phyloP scores from a whole-genome alignment of 306 rosid genomes.

The Cucumis cinereus region DNA sequence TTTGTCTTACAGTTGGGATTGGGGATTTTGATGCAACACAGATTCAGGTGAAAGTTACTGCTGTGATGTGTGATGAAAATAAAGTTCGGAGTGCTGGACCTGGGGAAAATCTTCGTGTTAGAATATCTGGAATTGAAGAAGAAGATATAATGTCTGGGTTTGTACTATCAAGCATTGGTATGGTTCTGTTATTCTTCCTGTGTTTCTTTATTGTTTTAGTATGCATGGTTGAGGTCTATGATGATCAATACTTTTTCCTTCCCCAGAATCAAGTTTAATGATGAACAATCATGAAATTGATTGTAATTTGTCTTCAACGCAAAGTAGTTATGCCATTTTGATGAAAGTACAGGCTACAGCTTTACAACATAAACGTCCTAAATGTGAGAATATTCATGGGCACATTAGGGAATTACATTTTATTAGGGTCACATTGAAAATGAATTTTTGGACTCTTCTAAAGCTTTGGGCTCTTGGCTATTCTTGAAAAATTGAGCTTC shows the following conservation, averaged over 20 bases:
- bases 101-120: conserved; percentile 91
- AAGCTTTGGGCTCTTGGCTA: neutral
- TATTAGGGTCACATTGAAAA: neutral
- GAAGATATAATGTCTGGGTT: conserved; percentile 75
- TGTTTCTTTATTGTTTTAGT: neutral
- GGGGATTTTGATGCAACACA: conserved; percentile 16
- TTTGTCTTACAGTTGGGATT: neutral
- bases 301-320: neutral
- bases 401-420: neutral
- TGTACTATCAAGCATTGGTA: conserved; percentile 75
- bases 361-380: neutral
- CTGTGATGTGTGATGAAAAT: conserved; percentile 52
- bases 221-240: neutral
- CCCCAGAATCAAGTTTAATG: neutral
- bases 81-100: conserved; percentile 80
- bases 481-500: neutral
- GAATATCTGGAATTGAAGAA: conserved; percentile 77
- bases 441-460: neutral
- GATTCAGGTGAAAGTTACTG: conserved; percentile 75
- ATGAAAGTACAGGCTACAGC: neutral
- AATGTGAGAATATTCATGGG: neutral
- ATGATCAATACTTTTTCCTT: neutral
- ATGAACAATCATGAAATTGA: neutral
- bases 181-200: neutral
- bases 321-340: neutral